Conservation (phyloP, 73 alveolate species). For the Blepharisma stoltei region DNA sequence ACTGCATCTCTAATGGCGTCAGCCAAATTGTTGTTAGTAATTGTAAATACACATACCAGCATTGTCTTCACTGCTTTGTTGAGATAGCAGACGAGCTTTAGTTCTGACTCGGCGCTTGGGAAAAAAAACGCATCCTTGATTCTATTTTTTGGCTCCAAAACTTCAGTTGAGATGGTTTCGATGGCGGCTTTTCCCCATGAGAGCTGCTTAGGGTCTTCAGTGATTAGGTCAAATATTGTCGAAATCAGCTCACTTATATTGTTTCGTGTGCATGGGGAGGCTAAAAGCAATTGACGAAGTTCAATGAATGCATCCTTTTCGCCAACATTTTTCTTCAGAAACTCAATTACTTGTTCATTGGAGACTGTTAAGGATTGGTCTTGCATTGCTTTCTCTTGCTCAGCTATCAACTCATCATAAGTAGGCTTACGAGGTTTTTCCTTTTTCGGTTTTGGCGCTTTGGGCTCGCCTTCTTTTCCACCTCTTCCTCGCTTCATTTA, state of each 20-base stretch:
- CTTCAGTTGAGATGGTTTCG: slow-evolving; percentile 33
- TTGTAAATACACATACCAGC: slow-evolving; percentile 82
- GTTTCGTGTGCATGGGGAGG: neutral
- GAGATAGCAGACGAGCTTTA: slow-evolving; percentile 41
- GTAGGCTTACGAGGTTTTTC: slow-evolving; percentile 40
- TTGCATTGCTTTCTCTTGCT: slow-evolving; percentile 36
- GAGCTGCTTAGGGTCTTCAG: neutral
- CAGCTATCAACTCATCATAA: slow-evolving; percentile 47
- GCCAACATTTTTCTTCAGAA: neutral
- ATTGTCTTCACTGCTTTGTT: slow-evolving; percentile 58
- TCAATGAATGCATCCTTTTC: neutral
- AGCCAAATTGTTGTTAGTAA: slow-evolving; percentile 79
- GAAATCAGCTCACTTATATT: neutral
- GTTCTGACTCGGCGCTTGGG: slow-evolving; percentile 56
- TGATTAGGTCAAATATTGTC: neutral
- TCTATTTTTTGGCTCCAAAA: slow-evolving; percentile 47
- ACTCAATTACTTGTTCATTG: neutral
- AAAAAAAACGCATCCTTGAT: slow-evolving; percentile 59
- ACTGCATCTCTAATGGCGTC: slow-evolving; percentile 75
- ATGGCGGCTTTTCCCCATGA: slow-evolving; percentile 32
- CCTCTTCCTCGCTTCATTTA: too few species aligned
- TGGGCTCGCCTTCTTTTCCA: too few species aligned
- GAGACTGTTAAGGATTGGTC: slow-evolving; percentile 27
- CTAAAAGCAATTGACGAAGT: neutral
- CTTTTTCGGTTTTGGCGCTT: neutral